These are phyloP conservation scores for Podaxis sp. DNA, from an alignment of 768 basidiomycete species.

Conservation along the genomic window DNA sequence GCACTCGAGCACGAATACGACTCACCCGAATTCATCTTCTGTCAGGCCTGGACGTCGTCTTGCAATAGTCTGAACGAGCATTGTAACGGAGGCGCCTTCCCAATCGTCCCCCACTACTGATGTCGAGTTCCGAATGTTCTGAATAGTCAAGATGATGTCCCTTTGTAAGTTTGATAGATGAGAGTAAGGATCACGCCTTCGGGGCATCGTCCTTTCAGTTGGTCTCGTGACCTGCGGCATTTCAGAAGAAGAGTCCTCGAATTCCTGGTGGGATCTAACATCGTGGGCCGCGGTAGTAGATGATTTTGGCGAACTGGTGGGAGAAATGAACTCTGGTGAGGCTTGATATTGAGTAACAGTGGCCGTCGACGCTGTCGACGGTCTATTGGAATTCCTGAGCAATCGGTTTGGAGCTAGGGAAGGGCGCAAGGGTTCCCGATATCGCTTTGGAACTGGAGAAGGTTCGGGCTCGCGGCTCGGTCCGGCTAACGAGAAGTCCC, in stretches of 20 bases:
- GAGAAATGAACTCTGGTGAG: not conserved
- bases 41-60: not conserved
- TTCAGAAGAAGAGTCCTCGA: not conserved
- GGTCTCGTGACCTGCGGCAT: not conserved
- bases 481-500: not conserved
- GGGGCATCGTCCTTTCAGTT: not conserved
- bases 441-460: not conserved
- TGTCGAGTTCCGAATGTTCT: not conserved
- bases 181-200: constrained; percentile 22
- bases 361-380: not conserved
- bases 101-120: not conserved
- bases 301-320: not conserved
- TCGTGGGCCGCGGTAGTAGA: not conserved
- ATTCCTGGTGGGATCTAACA: not conserved
- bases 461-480: not conserved
- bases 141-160: constrained; percentile 22
- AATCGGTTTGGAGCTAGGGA: constrained; percentile 22
- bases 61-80: constrained; percentile 7
- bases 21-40: constrained; percentile 16
- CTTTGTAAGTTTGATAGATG: constrained; percentile 22
- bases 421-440: constrained; percentile 19
- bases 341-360: not conserved
- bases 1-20: not conserved
- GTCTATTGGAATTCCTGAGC: not conserved
- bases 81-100: not conserved